Conservation (phyloP, 2,329 filamentous ascomycete species). For the Neopestalotiopsis sp. region DNA sequence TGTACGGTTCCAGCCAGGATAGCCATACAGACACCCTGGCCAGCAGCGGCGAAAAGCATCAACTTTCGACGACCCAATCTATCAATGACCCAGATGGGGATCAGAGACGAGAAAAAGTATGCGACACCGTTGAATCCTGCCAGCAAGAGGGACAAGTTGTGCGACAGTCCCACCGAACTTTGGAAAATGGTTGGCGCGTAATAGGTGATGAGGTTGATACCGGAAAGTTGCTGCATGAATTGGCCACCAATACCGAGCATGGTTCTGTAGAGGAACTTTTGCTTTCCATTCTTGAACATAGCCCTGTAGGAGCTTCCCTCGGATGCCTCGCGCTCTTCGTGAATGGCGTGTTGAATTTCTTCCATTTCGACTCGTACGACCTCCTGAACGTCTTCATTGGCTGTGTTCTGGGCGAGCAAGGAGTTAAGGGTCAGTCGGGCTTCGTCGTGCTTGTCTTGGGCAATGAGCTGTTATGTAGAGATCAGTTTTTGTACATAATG, state of each 20-base stretch:
- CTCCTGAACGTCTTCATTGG: not conserved
- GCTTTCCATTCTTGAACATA: conserved; percentile 47
- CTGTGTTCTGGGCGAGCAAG: not conserved
- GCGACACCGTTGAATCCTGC: conserved; percentile 57
- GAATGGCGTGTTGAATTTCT: conserved; percentile 45
- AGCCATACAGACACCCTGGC: conserved; percentile 49
- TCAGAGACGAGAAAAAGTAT: conserved; percentile 38
- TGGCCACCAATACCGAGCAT: conserved; percentile 49
- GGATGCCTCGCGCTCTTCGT: conserved; percentile 45
- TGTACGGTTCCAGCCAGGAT: conserved; percentile 50
- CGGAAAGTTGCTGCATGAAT: conserved; percentile 48
- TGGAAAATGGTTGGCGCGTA: conserved; percentile 51
- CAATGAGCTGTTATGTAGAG: not conserved
- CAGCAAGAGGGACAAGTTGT: conserved; percentile 53
- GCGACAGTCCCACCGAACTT: conserved; percentile 47
- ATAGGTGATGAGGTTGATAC: conserved; percentile 43
- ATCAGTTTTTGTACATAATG: not conserved
- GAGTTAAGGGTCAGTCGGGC: not conserved
- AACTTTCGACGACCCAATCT: conserved; percentile 61
- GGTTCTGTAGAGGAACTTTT: conserved; percentile 46
- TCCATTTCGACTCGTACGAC: conserved; percentile 24
- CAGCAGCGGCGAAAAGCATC: conserved; percentile 55
- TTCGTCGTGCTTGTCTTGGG: conserved; percentile 13
- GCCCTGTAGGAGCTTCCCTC: conserved; percentile 38
- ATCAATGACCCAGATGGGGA: conserved; percentile 42